Evolutionary conservation across 768 basidiomycete genomes (phyloP).

Genomic region (Mycena latifolia): DNA sequence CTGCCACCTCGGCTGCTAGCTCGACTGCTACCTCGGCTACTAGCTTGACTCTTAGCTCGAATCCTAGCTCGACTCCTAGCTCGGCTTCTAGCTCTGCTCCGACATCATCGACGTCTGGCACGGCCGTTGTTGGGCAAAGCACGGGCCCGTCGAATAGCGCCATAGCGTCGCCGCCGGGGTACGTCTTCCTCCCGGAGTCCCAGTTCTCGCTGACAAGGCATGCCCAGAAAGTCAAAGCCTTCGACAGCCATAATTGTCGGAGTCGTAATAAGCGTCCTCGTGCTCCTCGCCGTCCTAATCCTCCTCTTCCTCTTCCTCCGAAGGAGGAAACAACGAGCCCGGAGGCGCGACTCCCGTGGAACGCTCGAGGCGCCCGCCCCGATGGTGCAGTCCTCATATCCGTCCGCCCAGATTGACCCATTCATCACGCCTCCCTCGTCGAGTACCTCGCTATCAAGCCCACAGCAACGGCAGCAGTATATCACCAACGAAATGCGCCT

Average conservation of each 20-base stretch:
- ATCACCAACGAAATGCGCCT: constrained; percentile 22
- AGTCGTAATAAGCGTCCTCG: constrained; percentile 6
- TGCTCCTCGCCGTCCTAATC: constrained; percentile 10
- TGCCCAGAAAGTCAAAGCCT: neutral
- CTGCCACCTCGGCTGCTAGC: no score
- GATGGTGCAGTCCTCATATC: constrained; percentile 6
- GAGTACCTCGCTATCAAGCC: neutral
- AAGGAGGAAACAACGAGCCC: constrained; percentile 5
- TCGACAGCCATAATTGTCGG: constrained; percentile 13
- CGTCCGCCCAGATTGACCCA: constrained; percentile 4
- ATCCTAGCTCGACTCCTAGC: no score
- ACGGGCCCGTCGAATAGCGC: neutral
- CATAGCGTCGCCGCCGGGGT: neutral
- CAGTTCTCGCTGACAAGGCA: neutral
- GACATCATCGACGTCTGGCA: neutral
- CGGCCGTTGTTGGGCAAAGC: neutral
- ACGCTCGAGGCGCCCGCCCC: constrained; percentile 3
- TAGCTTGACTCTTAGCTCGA: no score
- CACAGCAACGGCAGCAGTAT: constrained; percentile 15
- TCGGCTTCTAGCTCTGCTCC: neutral
- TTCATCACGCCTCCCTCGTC: constrained; percentile 1
- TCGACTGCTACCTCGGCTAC: neutral
- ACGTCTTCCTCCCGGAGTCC: neutral
- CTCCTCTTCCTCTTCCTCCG: constrained; percentile 7
- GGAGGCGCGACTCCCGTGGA: neutral